Conservation (phyloP, 1,284 basidiomycete genomes). For the Mycosarcoma maydis region DNA sequence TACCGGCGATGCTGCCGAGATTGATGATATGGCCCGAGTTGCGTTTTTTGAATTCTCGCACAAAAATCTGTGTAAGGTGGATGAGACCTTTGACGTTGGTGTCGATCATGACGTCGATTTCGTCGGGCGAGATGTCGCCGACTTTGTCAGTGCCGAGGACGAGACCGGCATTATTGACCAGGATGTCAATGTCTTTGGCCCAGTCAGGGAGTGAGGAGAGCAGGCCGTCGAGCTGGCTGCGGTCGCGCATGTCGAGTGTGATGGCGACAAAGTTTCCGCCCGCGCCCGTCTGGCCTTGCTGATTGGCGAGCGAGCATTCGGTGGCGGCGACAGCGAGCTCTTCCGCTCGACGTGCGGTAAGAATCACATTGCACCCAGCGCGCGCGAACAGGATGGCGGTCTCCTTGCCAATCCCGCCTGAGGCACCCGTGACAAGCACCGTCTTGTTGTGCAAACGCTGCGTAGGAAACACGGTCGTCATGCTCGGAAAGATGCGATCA, state of each 20-base stretch:
- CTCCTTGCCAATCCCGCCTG: constrained; percentile 77
- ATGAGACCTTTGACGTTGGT: constrained; percentile 93
- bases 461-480: constrained; percentile 53
- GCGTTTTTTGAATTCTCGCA: constrained; percentile 82
- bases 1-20: constrained; percentile 89
- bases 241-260: constrained; percentile 58
- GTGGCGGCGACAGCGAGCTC: constrained; percentile 62
- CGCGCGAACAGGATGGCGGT: constrained; percentile 56
- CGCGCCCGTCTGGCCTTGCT: constrained; percentile 75
- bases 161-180: constrained; percentile 72
- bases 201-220: constrained; percentile 55
- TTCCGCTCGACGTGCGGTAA: constrained; percentile 68
- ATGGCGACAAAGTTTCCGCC: constrained; percentile 60
- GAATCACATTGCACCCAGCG: constrained; percentile 68
- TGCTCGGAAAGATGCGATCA: constrained; percentile 43
- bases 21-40: constrained; percentile 93
- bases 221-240: constrained; percentile 43
- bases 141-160: constrained; percentile 82
- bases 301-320: constrained; percentile 76
- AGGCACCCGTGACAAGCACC: constrained; percentile 85
- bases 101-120: constrained; percentile 83
- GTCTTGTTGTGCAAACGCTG: constrained; percentile 77
- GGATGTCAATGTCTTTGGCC: constrained; percentile 60
- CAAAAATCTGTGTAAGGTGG: constrained; percentile 77
- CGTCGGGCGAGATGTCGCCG: constrained; percentile 78